A percentile compares a stretch with the other conserved stretches of the same genome.
phyloP scores from a whole-genome alignment of 78 protist species.

The Protostelium mycophagum region DNA sequence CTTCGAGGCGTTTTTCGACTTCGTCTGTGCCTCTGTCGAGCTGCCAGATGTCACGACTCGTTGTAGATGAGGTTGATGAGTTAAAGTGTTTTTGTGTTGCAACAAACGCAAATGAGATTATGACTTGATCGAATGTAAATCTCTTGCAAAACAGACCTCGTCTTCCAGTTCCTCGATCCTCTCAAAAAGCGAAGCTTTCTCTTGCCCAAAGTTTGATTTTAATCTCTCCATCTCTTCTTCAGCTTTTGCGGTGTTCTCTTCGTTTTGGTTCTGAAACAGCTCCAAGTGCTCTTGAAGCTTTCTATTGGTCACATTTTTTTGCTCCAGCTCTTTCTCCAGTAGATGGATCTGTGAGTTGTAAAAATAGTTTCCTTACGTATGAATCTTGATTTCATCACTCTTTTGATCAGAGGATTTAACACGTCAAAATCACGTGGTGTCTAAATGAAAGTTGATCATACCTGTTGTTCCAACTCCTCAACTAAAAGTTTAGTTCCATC shows the following conservation, averaged over 20 bases:
- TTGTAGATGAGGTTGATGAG: no score
- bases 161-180: neutral
- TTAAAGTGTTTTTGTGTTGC: no score
- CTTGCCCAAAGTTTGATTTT: neutral
- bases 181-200: neutral
- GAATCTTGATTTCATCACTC: neutral
- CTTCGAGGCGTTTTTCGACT: no score
- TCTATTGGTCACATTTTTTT: neutral
- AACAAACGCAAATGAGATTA: no score
- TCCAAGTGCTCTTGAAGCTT: neutral
- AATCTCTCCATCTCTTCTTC: neutral
- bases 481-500: neutral
- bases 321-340: neutral
- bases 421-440: no score
- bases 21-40: no score
- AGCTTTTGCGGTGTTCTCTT: neutral
- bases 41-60: no score
- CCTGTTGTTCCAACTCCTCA: neutral
- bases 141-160: no score
- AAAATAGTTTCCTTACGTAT: neutral
- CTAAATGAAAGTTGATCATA: no score
- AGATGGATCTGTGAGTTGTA: neutral
- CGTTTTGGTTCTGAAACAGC: neutral
- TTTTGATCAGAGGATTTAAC: no score
- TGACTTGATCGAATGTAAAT: no score